These are phyloP conservation scores for Trichoderma sp. DNA, from an alignment of 2,329 filamentous ascomycete genomes.

Conservation along the genomic window DNA sequence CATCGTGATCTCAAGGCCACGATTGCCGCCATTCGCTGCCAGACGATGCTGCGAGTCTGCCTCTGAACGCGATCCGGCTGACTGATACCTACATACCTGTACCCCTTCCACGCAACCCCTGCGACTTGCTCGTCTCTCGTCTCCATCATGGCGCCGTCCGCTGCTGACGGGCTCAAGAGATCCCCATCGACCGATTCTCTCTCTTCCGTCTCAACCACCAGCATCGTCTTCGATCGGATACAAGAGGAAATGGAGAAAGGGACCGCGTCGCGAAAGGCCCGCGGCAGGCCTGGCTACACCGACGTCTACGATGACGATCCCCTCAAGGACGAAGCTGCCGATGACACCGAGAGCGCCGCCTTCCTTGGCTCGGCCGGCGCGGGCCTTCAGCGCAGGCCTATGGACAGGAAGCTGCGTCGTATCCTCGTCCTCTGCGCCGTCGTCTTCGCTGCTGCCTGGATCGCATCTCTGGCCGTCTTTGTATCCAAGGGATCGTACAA, in stretches of 20 bases:
- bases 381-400: slow-evolving; percentile 52
- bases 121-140: neutral
- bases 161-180: slow-evolving; percentile 23
- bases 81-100: neutral
- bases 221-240: slow-evolving; percentile 78
- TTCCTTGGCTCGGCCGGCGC: slow-evolving; percentile 50
- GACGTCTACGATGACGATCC: slow-evolving; percentile 45
- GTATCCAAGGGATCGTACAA: slow-evolving; percentile 67
- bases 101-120: slow-evolving; percentile 6
- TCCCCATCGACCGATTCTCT: slow-evolving; percentile 59
- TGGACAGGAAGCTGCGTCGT: slow-evolving; percentile 68
- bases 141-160: slow-evolving; percentile 21
- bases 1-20: neutral
- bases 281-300: slow-evolving; percentile 38
- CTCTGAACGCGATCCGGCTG: slow-evolving; percentile 4
- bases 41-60: slow-evolving; percentile 6
- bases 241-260: slow-evolving; percentile 56
- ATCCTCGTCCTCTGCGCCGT: slow-evolving; percentile 63
- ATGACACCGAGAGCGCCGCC: slow-evolving; percentile 55
- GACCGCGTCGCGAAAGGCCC: slow-evolving; percentile 30
- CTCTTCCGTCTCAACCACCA: slow-evolving; percentile 82
- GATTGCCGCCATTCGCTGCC: neutral
- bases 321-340: slow-evolving; percentile 34
- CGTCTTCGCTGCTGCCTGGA: slow-evolving; percentile 69
- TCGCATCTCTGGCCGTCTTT: slow-evolving; percentile 68